Percentiles rank a stretch among this genome's conserved stretches.
These are phyloP conservation scores for Apostasia shenzhenica DNA, from an alignment of 106 monocot genomes.

Conservation along the genomic window DNA sequence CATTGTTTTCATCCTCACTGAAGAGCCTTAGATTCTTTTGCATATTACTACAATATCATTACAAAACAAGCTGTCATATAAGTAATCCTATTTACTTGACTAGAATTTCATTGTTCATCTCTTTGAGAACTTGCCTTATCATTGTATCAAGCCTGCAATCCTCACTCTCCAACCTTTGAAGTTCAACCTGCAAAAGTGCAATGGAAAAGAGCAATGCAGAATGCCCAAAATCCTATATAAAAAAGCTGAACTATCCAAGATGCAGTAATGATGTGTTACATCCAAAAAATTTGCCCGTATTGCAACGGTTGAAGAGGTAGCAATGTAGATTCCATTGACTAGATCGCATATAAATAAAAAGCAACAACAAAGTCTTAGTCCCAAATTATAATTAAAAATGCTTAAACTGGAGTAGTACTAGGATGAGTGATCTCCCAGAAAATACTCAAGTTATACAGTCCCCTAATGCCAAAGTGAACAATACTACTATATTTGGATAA, in stretches of 20 bases:
- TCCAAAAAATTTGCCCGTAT: too few relatives aligned
- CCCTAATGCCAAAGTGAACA: too few relatives aligned
- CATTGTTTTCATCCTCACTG: slow-evolving; percentile 11
- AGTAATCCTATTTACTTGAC: too few relatives aligned
- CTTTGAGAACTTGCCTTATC: slow-evolving; percentile 14
- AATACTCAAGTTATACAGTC: too few relatives aligned
- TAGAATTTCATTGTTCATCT: not conserved
- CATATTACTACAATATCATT: slow-evolving; percentile 10
- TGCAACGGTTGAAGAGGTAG: too few relatives aligned
- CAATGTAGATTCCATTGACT: too few relatives aligned
- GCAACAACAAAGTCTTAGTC: too few relatives aligned
- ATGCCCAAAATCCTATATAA: not conserved
- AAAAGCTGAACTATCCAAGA: not conserved
- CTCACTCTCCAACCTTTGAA: slow-evolving; percentile 10
- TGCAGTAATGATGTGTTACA: not conserved
- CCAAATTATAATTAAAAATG: too few relatives aligned
- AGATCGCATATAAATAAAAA: too few relatives aligned
- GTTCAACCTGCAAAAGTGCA: not conserved
- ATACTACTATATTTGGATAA: too few relatives aligned
- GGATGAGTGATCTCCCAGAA: too few relatives aligned
- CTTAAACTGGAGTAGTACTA: too few relatives aligned
- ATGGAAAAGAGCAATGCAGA: not conserved
- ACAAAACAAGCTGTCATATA: not conserved
- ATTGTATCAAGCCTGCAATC: slow-evolving; percentile 19
- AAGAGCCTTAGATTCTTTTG: slow-evolving; percentile 11